Evolutionary conservation across 306 rosid species (phyloP).

Genomic region (Acacia confusa): DNA sequence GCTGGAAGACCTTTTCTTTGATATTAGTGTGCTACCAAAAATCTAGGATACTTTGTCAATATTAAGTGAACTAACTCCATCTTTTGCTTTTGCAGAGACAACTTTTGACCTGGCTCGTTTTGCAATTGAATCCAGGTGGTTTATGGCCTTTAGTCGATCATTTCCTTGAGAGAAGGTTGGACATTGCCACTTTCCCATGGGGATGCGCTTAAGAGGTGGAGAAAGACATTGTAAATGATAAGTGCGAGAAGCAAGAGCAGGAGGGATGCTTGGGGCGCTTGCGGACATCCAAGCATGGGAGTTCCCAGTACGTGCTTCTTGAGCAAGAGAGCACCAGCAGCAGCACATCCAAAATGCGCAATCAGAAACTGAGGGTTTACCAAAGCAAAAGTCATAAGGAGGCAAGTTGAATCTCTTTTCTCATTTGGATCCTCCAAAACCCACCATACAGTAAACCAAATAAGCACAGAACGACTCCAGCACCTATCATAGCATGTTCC

Average conservation of each 20-base stretch:
- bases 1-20: conserved; percentile 80
- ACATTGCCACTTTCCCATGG: conserved; percentile 96
- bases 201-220: conserved; percentile 81
- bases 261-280: too few relatives aligned
- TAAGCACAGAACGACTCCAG: conserved; percentile 71
- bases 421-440: conserved; percentile 97
- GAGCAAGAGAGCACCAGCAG: conserved; percentile 97
- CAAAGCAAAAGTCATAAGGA: conserved; percentile 71
- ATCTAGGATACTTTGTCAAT: conserved; percentile 66
- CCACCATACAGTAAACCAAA: conserved; percentile 95
- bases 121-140: conserved; percentile 67
- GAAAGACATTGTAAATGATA: too few relatives aligned
- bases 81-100: conserved; percentile 54
- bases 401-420: conserved; percentile 88
- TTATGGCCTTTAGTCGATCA: conserved; percentile 57
- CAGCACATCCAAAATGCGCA: conserved; percentile 88
- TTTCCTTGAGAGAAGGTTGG: conserved; percentile 76
- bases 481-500: conserved; percentile 65
- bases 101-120: conserved; percentile 91
- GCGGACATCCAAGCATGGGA: too few relatives aligned
- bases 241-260: too few relatives aligned
- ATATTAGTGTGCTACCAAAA: conserved; percentile 75
- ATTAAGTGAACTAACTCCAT: conserved; percentile 60
- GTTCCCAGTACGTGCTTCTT: conserved; percentile 79
- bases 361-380: conserved; percentile 65